phyloP scores from a whole-genome alignment of 768 basidiomycete genomes.

The Calocybe gangraenosa region DNA sequence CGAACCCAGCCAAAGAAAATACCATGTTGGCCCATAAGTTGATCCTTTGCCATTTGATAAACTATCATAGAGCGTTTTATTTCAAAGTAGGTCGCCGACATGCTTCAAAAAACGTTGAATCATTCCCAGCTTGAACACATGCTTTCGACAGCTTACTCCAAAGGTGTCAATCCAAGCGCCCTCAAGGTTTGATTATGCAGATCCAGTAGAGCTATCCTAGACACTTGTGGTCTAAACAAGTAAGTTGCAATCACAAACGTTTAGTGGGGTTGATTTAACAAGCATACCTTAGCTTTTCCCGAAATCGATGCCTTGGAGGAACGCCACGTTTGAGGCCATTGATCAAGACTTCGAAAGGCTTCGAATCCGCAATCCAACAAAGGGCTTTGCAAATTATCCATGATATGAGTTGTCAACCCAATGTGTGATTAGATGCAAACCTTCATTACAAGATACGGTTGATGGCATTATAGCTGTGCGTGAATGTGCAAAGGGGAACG shows the following conservation, averaged over 20 bases:
- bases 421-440: slow-evolving; percentile 30
- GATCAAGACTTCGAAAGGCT: slow-evolving; percentile 60
- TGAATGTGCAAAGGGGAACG: slow-evolving; percentile 55
- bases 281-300: slow-evolving; percentile 58
- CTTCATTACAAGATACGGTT: slow-evolving; percentile 63
- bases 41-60: slow-evolving; percentile 50
- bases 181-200: slow-evolving; percentile 31
- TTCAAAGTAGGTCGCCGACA: slow-evolving; percentile 36
- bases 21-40: slow-evolving; percentile 37
- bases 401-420: background rate
- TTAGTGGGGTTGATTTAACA: background rate
- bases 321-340: slow-evolving; percentile 80
- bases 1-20: slow-evolving; percentile 62
- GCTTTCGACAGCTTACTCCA: slow-evolving; percentile 14
- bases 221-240: slow-evolving; percentile 44
- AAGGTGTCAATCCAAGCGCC: slow-evolving; percentile 11
- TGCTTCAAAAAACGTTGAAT: slow-evolving; percentile 1
- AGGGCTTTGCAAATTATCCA: slow-evolving; percentile 44
- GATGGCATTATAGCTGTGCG: slow-evolving; percentile 29
- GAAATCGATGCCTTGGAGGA: slow-evolving; percentile 63
- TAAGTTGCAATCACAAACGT: background rate
- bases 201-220: slow-evolving; percentile 49
- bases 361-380: slow-evolving; percentile 60
- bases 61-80: slow-evolving; percentile 35
- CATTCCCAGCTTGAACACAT: background rate